Conservation (phyloP, 2,329 filamentous ascomycete genomes). For the Penicillium palitans region DNA sequence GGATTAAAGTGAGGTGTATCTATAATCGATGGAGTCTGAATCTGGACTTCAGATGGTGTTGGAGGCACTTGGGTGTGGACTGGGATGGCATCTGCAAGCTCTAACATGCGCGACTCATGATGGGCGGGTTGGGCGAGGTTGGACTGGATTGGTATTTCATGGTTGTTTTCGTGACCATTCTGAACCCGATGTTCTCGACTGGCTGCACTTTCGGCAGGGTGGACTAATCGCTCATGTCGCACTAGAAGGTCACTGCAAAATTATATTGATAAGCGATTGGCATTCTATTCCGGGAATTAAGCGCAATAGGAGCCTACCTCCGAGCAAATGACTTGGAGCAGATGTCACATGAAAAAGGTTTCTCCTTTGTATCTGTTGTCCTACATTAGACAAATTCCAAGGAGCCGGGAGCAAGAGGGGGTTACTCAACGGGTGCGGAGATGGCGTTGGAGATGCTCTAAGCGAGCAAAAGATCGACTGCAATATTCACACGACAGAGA, state of each 20-base stretch:
- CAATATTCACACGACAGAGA: constrained; percentile 52
- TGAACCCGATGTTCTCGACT: constrained; percentile 41
- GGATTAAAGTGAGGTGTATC: constrained; percentile 51
- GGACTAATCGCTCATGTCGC: constrained; percentile 52
- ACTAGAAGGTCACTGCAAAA: constrained; percentile 48
- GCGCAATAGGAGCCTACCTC: constrained; percentile 34
- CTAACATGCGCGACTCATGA: constrained; percentile 48
- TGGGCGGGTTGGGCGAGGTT: constrained; percentile 40
- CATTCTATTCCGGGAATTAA: constrained; percentile 4
- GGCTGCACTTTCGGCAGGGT: constrained; percentile 45
- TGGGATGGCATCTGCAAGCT: constrained; percentile 47
- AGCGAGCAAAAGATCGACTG: constrained; percentile 49
- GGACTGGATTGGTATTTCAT: constrained; percentile 36
- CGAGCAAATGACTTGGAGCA: constrained; percentile 52
- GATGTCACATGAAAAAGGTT: constrained; percentile 52
- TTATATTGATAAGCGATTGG: constrained; percentile 27
- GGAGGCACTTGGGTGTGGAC: constrained; percentile 41
- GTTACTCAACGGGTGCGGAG: constrained; percentile 52
- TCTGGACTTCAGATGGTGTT: constrained; percentile 39
- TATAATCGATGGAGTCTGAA: constrained; percentile 42
- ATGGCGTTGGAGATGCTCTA: constrained; percentile 54
- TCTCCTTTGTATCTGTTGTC: constrained; percentile 50
- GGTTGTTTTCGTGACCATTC: constrained; percentile 28
- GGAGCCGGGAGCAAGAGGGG: constrained; percentile 22
- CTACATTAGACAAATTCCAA: constrained; percentile 25